These are phyloP conservation scores for Sarocladium kiliense DNA, from an alignment of 2,329 filamentous ascomycete species.

Conservation along the genomic window DNA sequence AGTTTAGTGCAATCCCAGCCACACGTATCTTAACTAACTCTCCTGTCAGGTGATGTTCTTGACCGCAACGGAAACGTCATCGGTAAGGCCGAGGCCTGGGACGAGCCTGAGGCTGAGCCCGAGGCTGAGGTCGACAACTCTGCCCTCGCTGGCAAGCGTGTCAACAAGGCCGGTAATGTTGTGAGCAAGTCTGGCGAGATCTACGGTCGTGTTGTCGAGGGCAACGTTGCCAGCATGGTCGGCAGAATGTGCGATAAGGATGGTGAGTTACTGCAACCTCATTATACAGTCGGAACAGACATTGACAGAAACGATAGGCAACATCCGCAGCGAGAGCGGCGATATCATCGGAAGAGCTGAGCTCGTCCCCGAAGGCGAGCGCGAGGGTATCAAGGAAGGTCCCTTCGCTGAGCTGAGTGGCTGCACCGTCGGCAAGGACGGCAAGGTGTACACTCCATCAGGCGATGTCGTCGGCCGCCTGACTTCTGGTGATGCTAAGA, in stretches of 20 bases:
- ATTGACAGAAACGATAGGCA: slow-evolving; percentile 26
- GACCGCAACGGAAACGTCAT: slow-evolving; percentile 63
- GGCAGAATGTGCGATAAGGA: slow-evolving; percentile 68
- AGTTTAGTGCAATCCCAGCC: background rate
- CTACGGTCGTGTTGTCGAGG: slow-evolving; percentile 63
- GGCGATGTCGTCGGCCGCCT: slow-evolving; percentile 71
- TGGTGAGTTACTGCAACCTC: slow-evolving; percentile 20
- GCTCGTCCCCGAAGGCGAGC: slow-evolving; percentile 62
- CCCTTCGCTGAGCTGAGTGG: slow-evolving; percentile 63
- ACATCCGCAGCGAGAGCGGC: slow-evolving; percentile 68
- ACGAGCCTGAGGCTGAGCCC: slow-evolving; percentile 40
- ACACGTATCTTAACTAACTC: background rate
- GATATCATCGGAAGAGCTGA: slow-evolving; percentile 65
- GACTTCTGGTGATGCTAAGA: slow-evolving; percentile 64
- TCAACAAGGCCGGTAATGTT: slow-evolving; percentile 64
- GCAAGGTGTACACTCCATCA: slow-evolving; percentile 58
- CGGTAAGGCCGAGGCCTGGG: slow-evolving; percentile 64
- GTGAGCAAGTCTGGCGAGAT: slow-evolving; percentile 50
- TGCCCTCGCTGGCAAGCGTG: slow-evolving; percentile 61
- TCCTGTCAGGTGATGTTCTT: slow-evolving; percentile 43
- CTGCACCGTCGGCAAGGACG: slow-evolving; percentile 63
- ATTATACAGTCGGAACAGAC: background rate
- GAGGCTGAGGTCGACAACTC: slow-evolving; percentile 54
- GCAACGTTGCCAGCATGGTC: slow-evolving; percentile 56
- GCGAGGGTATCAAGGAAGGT: slow-evolving; percentile 57